phyloP scores from a whole-genome alignment of 2,329 filamentous ascomycete species.

The Madurella fahalii region DNA sequence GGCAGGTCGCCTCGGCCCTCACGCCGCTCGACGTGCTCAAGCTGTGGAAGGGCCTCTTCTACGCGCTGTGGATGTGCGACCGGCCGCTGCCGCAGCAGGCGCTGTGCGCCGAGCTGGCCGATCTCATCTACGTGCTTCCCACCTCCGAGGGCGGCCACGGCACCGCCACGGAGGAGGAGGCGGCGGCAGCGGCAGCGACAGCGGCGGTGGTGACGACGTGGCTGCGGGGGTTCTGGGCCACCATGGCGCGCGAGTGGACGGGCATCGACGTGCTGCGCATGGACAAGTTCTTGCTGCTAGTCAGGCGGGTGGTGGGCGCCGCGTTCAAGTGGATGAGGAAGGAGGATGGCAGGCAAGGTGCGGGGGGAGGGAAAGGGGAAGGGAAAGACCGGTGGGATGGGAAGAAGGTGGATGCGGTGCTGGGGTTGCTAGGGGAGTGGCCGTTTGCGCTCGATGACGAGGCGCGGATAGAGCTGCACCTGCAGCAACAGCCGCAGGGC shows the following conservation, averaged over 20 bases:
- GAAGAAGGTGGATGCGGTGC: constrained; percentile 27
- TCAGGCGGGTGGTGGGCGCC: constrained; percentile 72
- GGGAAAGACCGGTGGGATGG: constrained; percentile 20
- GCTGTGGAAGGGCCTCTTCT: constrained; percentile 93
- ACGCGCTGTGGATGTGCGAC: constrained; percentile 91
- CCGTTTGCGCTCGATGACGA: constrained; percentile 37
- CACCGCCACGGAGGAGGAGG: too few species aligned
- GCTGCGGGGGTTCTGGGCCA: constrained; percentile 67
- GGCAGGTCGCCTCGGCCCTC: constrained; percentile 50
- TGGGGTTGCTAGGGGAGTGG: constrained; percentile 44
- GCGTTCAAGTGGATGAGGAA: constrained; percentile 51
- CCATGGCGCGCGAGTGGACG: constrained; percentile 65
- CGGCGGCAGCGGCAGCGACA: too few species aligned
- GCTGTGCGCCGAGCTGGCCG: constrained; percentile 73
- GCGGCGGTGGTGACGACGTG: constrained; percentile 41
- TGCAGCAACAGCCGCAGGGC: constrained; percentile 4
- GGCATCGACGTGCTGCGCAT: constrained; percentile 71
- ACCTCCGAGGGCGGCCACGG: constrained; percentile 17
- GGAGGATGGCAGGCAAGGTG: not conserved
- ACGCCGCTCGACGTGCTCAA: constrained; percentile 71
- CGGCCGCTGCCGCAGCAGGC: constrained; percentile 81
- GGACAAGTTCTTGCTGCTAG: constrained; percentile 88
- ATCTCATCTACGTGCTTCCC: constrained; percentile 60
- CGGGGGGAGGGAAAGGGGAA: not conserved
- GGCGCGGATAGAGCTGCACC: constrained; percentile 24